phyloP scores from a whole-genome alignment of 129 eudicot species.

The Calendula officinalis region DNA sequence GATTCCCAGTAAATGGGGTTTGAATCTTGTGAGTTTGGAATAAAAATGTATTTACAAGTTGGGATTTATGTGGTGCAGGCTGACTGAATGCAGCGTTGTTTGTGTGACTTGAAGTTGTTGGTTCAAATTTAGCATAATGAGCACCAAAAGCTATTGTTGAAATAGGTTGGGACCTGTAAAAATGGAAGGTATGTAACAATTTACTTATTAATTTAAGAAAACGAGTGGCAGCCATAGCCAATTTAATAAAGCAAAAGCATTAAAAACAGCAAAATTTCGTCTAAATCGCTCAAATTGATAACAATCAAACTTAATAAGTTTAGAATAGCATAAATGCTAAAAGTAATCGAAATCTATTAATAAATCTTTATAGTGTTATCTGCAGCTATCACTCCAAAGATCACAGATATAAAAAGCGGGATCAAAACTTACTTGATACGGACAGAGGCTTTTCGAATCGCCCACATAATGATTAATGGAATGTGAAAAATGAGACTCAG shows the following conservation, averaged over 20 bases:
- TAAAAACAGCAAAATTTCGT: neutral
- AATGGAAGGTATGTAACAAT: neutral
- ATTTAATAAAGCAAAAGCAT: neutral
- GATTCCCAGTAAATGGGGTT: constrained; percentile 22
- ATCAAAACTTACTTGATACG: constrained; percentile 26
- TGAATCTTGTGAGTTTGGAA: constrained; percentile 13
- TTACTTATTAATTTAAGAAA: neutral
- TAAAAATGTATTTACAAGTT: constrained; percentile 26
- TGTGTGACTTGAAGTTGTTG: constrained; percentile 26
- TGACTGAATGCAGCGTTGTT: constrained; percentile 3
- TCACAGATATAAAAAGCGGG: neutral
- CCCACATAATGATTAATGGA: constrained; percentile 26
- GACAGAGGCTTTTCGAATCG: constrained; percentile 31
- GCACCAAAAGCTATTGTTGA: constrained; percentile 34
- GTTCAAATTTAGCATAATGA: constrained; percentile 36
- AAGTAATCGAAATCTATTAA: neutral
- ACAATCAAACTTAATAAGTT: neutral
- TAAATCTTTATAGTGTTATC: neutral
- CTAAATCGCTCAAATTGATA: neutral
- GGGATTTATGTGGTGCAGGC: constrained; percentile 17
- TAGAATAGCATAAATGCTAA: neutral
- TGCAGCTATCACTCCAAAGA: neutral
- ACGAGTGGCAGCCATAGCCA: neutral
- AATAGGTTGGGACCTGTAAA: constrained; percentile 49
- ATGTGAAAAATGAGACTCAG: neutral